These are phyloP conservation scores for Fagopyrum tataricum DNA, from an alignment of 148 eudicot species.

Conservation along the genomic window DNA sequence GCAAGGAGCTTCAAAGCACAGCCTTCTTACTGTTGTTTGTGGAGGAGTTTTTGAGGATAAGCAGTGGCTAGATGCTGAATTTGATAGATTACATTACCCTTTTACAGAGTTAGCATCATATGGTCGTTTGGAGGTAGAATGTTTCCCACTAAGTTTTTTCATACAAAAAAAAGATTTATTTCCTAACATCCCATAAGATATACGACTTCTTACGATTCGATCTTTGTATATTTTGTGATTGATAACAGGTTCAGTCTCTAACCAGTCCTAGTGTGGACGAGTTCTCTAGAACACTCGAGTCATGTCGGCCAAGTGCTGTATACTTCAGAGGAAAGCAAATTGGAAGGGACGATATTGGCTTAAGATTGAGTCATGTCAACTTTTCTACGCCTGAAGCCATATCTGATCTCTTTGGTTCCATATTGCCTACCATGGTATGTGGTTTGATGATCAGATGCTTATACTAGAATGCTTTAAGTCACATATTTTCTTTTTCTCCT, in stretches of 20 bases:
- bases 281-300: constrained; percentile 45
- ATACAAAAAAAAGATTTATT: background rate
- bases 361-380: constrained; percentile 56
- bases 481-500: background rate
- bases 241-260: constrained; percentile 59
- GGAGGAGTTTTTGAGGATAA: constrained; percentile 26
- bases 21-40: constrained; percentile 63
- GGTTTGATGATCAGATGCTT: background rate
- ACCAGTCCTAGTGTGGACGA: constrained; percentile 57
- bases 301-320: constrained; percentile 58
- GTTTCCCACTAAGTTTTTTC: background rate
- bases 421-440: constrained; percentile 73
- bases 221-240: background rate
- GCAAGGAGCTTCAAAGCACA: constrained; percentile 63
- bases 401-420: constrained; percentile 47
- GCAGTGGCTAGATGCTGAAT: constrained; percentile 18
- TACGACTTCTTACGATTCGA: background rate
- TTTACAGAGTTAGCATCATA: constrained; percentile 63
- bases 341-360: constrained; percentile 62
- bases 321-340: constrained; percentile 72
- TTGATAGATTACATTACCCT: constrained; percentile 35
- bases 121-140: constrained; percentile 66
- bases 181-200: background rate
- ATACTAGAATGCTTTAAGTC: background rate
- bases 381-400: constrained; percentile 43